Conservation (phyloP, 2,329 filamentous ascomycete species). For the Elsinoe batatas region DNA sequence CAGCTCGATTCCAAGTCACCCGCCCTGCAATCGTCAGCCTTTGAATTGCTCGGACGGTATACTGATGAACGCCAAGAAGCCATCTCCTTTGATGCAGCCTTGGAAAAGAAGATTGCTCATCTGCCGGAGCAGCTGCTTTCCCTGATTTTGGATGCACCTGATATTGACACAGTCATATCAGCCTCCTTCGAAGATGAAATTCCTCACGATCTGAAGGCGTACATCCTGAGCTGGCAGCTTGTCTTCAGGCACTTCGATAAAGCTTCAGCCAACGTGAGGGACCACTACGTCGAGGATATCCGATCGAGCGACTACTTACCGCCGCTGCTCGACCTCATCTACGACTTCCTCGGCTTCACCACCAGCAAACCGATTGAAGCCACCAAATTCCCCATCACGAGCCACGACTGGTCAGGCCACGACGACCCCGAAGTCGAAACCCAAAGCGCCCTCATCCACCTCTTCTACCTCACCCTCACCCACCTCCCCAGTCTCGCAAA, state of each 20-base stretch:
- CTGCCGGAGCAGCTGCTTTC: constrained; percentile 80
- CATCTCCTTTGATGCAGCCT: constrained; percentile 63
- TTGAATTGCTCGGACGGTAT: constrained; percentile 67
- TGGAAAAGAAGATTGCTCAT: constrained; percentile 61
- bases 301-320: constrained; percentile 61
- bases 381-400: constrained; percentile 59
- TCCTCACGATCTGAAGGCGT: constrained; percentile 62
- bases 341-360: constrained; percentile 74
- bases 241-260: constrained; percentile 70
- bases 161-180: constrained; percentile 55
- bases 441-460: constrained; percentile 72
- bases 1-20: constrained; percentile 66
- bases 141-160: constrained; percentile 68
- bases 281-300: constrained; percentile 68
- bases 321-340: constrained; percentile 66
- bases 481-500: constrained; percentile 71
- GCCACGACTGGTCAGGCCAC: constrained; percentile 46
- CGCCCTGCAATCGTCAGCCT: constrained; percentile 70
- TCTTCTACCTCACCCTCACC: constrained; percentile 74
- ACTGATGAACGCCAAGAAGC: constrained; percentile 72
- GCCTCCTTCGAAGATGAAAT: constrained; percentile 55
- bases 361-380: constrained; percentile 60
- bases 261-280: constrained; percentile 63
- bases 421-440: constrained; percentile 62
- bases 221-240: constrained; percentile 80